Conservation (phyloP, 768 basidiomycete species). For the Boletus eberwhitei region DNA sequence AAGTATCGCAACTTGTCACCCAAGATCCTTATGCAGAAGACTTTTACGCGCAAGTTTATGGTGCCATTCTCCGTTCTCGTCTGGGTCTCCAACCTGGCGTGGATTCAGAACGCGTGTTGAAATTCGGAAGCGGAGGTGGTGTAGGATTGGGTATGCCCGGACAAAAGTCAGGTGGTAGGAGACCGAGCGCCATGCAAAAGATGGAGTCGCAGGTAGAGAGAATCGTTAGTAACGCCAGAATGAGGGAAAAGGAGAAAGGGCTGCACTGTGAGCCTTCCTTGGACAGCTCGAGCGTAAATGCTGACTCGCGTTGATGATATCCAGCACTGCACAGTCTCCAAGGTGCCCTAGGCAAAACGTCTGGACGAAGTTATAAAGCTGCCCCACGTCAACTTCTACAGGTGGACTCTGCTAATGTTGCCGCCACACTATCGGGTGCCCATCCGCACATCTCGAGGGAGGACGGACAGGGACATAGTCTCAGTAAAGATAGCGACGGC, state of each 20-base stretch:
- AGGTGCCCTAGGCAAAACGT: slow-evolving; percentile 93
- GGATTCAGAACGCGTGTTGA: slow-evolving; percentile 73
- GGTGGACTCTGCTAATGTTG: slow-evolving; percentile 56
- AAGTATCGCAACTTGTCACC: slow-evolving; percentile 96
- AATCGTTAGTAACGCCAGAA: slow-evolving; percentile 87
- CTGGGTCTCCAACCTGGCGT: slow-evolving; percentile 62
- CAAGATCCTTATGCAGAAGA: slow-evolving; percentile 97
- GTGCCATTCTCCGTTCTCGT: slow-evolving; percentile 76
- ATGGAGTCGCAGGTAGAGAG: slow-evolving; percentile 96
- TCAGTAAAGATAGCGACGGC: slow-evolving; percentile 42
- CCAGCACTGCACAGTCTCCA: slow-evolving; percentile 74
- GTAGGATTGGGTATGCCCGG: slow-evolving; percentile 58
- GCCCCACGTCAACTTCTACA: slow-evolving; percentile 96
- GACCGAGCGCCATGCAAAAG: slow-evolving; percentile 84
- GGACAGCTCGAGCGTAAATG: not conserved
- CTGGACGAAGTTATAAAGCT: slow-evolving; percentile 89
- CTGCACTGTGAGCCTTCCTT: slow-evolving; percentile 44
- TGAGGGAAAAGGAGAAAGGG: slow-evolving; percentile 83
- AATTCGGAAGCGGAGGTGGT: slow-evolving; percentile 85
- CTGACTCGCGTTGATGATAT: slow-evolving; percentile 12
- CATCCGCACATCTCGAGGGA: slow-evolving; percentile 54
- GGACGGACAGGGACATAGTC: slow-evolving; percentile 32
- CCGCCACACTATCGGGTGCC: slow-evolving; percentile 38
- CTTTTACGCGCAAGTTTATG: slow-evolving; percentile 97
- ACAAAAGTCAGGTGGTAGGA: slow-evolving; percentile 56